Conservation (phyloP, 257 asterid genomes). For the Solanum rostratum region DNA sequence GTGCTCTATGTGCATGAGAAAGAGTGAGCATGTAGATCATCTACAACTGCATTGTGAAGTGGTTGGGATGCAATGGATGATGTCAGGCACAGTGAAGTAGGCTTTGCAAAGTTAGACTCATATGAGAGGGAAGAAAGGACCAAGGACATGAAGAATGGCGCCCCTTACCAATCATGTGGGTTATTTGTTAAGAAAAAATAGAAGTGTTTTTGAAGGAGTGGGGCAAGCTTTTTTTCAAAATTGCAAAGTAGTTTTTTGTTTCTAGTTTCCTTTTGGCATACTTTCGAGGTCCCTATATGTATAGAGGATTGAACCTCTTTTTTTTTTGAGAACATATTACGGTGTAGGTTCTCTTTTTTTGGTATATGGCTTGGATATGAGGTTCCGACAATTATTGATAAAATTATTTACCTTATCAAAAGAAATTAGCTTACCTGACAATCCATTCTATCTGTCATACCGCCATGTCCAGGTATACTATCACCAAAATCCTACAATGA, state of each 20-base stretch:
- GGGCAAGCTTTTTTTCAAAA: background rate
- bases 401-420: background rate
- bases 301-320: background rate
- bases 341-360: background rate
- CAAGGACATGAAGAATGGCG: background rate
- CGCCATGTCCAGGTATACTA: slow-evolving; percentile 99
- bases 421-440: slow-evolving; percentile 59
- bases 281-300: background rate
- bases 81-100: background rate
- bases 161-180: background rate
- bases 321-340: background rate
- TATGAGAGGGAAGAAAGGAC: background rate
- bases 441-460: slow-evolving; percentile 98
- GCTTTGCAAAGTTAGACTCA: background rate
- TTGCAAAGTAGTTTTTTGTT: background rate
- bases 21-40: background rate
- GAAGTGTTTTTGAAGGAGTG: background rate
- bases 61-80: background rate
- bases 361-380: background rate
- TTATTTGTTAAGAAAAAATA: background rate
- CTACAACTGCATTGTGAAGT: background rate
- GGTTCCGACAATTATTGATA: background rate
- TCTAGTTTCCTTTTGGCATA: background rate
- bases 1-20: background rate
- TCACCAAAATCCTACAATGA: slow-evolving; percentile 84